phyloP scores from a whole-genome alignment of 805 yeast genomes.

The Ogataea populi-albae region DNA sequence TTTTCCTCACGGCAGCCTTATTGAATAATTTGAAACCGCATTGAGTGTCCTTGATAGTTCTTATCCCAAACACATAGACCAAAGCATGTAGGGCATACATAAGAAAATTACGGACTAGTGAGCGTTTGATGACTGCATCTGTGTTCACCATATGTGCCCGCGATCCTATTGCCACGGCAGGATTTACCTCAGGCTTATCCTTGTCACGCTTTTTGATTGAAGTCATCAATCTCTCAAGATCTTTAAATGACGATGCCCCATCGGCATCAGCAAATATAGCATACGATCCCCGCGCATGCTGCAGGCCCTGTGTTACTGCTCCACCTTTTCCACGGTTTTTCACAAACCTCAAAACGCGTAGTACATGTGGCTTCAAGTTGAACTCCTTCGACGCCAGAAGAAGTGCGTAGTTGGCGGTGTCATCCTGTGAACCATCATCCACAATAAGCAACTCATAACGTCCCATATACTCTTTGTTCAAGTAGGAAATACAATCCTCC shows the following conservation, averaged over 20 bases:
- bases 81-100: constrained; percentile 91
- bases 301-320: constrained; percentile 92
- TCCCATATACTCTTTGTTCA: constrained; percentile 34
- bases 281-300: constrained; percentile 67
- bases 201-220: constrained; percentile 35
- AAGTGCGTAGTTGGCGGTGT: constrained; percentile 71
- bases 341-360: constrained; percentile 68
- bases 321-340: constrained; percentile 94
- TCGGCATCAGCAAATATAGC: constrained; percentile 95
- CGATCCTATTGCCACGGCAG: constrained; percentile 83
- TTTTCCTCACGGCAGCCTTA: constrained; percentile 54
- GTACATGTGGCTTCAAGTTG: constrained; percentile 49
- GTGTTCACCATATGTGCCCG: constrained; percentile 96
- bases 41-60: constrained; percentile 87
- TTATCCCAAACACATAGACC: constrained; percentile 84
- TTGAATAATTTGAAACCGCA: constrained; percentile 96
- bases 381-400: constrained; percentile 52
- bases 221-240: constrained; percentile 50
- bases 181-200: constrained; percentile 23
- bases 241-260: constrained; percentile 85
- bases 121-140: constrained; percentile 94
- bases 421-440: constrained; percentile 89
- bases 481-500: constrained; percentile 59
- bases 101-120: constrained; percentile 80
- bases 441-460: constrained; percentile 78